Base-by-base conservation (phyloP, 768 basidiomycete species). In the Pisolithus tinctorius region DNA sequence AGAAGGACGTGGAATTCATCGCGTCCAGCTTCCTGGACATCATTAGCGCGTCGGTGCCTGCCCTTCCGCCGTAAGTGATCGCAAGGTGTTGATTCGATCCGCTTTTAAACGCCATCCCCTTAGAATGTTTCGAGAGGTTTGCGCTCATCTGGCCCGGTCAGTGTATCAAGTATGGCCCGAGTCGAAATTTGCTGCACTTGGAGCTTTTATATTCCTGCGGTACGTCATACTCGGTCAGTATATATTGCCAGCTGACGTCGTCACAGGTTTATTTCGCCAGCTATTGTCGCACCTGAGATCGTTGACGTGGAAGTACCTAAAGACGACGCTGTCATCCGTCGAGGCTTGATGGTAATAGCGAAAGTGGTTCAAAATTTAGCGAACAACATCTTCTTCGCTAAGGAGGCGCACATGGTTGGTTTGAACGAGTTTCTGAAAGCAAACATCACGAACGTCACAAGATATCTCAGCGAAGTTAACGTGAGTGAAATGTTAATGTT, bases 341-440 rank as follows among this genome's bases (percentile, higher is more conserved):
- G 87, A 39, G 92, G 89, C 16, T 72, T 95, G 13, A 84, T 89
- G 76, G 72, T 88, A 44, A 86, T 96, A 55, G 88, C 91, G 41
- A 96, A 94, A 70, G 83, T 94, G 51, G 84, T 96, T 43, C 93
- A 95, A 67, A 93, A 91, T 61, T 69, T 96, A 29, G 93, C 93
- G 17, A 97, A 96, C 69, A 95, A 96, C 58, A 86, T 94, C 45
- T 83, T 90, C 61, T 95, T 95, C 58, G 90, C 88, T 10, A 93
- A 93, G 65, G 93, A 95, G 60, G 79, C 82, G 4, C 84, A 91
- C 60, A 92, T 93, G 88, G 81, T 81, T 27, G 74, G 79, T 31
- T 65, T 94, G 51, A 94, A 94, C 63, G 73, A 77, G 11, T 93
- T 93, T 69, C 69, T 91, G 27, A 72, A 74, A 51, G 76, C 72